Percentiles rank a stretch among this genome's conserved stretches.
Conservation (phyloP, 1,139 yeast genomes). For the Yamadazyma dushanensis region DNA sequence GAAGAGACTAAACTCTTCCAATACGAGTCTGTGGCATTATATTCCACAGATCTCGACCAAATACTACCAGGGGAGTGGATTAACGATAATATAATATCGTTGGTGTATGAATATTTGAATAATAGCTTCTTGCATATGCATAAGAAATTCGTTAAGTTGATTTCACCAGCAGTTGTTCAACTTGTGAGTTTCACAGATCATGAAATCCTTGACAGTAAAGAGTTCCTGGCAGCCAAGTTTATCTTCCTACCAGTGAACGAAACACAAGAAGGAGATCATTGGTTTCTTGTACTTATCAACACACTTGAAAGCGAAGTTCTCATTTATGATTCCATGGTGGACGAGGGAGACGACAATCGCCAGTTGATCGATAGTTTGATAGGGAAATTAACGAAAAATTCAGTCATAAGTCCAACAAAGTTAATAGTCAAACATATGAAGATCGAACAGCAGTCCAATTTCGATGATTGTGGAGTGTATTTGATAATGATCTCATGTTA, state of each 20-base stretch:
- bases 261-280: conserved; percentile 48
- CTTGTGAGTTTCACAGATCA: conserved; percentile 38
- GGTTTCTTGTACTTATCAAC: conserved; percentile 40
- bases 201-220: conserved; percentile 31
- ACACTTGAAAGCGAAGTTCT: conserved; percentile 31
- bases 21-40: conserved; percentile 41
- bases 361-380: conserved; percentile 24
- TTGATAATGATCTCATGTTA: conserved; percentile 41
- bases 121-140: conserved; percentile 17
- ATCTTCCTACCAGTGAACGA: conserved; percentile 44
- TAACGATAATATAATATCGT: conserved; percentile 67
- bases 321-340: conserved; percentile 43
- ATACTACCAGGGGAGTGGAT: conserved; percentile 65
- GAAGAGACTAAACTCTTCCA: conserved; percentile 24
- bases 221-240: conserved; percentile 32
- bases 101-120: conserved; percentile 56
- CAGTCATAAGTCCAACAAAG: conserved; percentile 8
- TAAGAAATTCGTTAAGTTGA: conserved; percentile 27
- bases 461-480: conserved; percentile 49
- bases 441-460: conserved; percentile 46
- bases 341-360: conserved; percentile 19
- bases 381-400: conserved; percentile 19
- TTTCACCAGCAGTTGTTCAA: conserved; percentile 43
- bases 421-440: conserved; percentile 27
- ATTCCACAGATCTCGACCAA: conserved; percentile 37